phyloP scores from a whole-genome alignment of 1,139 yeast genomes.

The Taphrina betulina region DNA sequence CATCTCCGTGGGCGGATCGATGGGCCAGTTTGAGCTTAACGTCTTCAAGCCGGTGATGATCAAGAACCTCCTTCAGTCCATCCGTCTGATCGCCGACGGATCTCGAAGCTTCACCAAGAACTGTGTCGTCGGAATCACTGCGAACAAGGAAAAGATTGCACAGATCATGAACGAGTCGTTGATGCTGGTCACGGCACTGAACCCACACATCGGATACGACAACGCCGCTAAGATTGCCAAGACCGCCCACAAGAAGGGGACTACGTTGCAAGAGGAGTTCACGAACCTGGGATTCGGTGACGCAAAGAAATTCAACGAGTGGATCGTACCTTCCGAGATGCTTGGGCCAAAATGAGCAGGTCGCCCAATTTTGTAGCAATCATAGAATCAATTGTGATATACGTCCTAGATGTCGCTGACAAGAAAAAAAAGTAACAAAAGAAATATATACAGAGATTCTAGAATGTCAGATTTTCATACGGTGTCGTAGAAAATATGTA shows the following conservation, averaged over 20 bases:
- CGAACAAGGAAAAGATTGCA: constrained; percentile 81
- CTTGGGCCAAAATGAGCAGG: constrained; percentile 81
- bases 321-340: constrained; percentile 98
- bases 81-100: constrained; percentile 88
- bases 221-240: constrained; percentile 96
- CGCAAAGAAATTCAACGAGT: constrained; percentile 79
- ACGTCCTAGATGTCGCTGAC: no score
- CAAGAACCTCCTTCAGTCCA: constrained; percentile 79
- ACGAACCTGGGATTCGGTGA: constrained; percentile 82
- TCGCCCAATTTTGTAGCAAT: no score
- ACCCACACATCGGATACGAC: constrained; percentile 98
- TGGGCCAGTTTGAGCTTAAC: constrained; percentile 96
- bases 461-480: no score
- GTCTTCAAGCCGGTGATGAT: constrained; percentile 97
- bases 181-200: constrained; percentile 97
- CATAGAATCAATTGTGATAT: no score
- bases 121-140: constrained; percentile 92
- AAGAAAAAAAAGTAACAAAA: no score
- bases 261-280: constrained; percentile 91
- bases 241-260: constrained; percentile 96
- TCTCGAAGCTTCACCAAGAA: constrained; percentile 81
- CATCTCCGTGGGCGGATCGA: constrained; percentile 95
- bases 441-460: no score
- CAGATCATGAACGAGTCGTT: constrained; percentile 88
- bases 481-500: no score